Evolutionary conservation across 345 rosid species (phyloP).

Genomic region (Ailanthus altissimus): DNA sequence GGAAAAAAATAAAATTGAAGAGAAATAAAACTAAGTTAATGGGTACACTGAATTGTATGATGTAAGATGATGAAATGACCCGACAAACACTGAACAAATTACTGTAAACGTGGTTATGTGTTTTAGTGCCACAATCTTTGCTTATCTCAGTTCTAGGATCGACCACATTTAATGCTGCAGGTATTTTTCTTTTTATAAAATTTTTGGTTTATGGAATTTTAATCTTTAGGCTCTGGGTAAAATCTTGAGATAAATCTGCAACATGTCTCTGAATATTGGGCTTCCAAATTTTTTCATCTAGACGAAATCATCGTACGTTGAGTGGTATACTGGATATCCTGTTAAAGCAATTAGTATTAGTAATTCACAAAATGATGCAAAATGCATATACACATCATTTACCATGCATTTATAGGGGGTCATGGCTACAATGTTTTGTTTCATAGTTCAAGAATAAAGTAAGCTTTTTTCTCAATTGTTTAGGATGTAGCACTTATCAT

Average conservation of each 20-base stretch:
- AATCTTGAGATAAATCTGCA: constrained; percentile 47
- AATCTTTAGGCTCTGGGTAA: not conserved
- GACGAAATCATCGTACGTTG: constrained; percentile 77
- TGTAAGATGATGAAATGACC: not conserved
- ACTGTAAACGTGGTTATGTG: not conserved
- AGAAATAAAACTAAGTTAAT: not conserved
- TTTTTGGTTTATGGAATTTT: not conserved
- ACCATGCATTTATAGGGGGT: constrained; percentile 11
- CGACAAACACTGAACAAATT: not conserved
- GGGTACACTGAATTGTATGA: not conserved
- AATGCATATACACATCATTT: constrained; percentile 12
- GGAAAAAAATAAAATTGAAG: not conserved
- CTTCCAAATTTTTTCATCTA: constrained; percentile 90
- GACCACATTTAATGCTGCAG: not conserved
- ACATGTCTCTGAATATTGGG: constrained; percentile 73
- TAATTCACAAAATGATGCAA: constrained; percentile 9
- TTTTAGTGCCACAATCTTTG: not conserved
- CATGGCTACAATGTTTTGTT: not conserved
- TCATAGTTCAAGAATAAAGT: not conserved
- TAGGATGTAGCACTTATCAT: too few relatives aligned
- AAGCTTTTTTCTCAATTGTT: too few relatives aligned
- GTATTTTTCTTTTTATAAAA: not conserved
- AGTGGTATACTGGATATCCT: constrained; percentile 86
- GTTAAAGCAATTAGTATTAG: constrained; percentile 19
- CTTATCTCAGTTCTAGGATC: not conserved